Conservation (phyloP, 148 eudicot species). For the Limonium bicolor region DNA sequence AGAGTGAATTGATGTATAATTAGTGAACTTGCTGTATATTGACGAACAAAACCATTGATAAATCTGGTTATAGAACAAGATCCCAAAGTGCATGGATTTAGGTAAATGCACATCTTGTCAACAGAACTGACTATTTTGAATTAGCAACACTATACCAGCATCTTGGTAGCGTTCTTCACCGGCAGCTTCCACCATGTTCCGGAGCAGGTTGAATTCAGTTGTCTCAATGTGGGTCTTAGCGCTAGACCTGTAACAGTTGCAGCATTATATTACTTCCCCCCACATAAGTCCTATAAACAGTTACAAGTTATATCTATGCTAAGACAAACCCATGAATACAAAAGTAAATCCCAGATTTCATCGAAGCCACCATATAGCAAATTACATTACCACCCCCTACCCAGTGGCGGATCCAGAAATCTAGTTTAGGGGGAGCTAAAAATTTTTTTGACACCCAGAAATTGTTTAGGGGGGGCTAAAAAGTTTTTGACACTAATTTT, state of each 20-base stretch:
- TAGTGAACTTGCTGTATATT: not conserved
- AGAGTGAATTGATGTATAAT: not conserved
- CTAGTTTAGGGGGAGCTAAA: not conserved
- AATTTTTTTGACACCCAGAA: not conserved
- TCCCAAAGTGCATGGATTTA: not conserved
- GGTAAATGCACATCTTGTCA: not conserved
- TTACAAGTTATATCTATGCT: not conserved
- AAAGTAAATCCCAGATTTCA: not conserved
- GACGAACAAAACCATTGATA: not conserved
- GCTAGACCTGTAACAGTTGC: slow-evolving; percentile 33
- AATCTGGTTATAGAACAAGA: not conserved
- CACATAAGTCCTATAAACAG: not conserved
- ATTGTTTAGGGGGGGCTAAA: no score
- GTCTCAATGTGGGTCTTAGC: slow-evolving; percentile 63
- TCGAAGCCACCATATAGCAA: not conserved
- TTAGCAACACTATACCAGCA: slow-evolving; percentile 39
- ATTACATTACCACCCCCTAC: not conserved
- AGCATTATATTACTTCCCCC: no score
- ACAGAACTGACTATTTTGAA: not conserved
- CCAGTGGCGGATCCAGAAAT: not conserved
- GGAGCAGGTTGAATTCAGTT: slow-evolving; percentile 53
- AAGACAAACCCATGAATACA: not conserved
- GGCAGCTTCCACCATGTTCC: slow-evolving; percentile 83
- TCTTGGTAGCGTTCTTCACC: slow-evolving; percentile 78
- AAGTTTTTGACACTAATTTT: no score